A percentile compares a stretch with the other conserved stretches of the same genome.
phyloP scores from a whole-genome alignment of 2,329 filamentous ascomycete species.

The Alternaria panax region DNA sequence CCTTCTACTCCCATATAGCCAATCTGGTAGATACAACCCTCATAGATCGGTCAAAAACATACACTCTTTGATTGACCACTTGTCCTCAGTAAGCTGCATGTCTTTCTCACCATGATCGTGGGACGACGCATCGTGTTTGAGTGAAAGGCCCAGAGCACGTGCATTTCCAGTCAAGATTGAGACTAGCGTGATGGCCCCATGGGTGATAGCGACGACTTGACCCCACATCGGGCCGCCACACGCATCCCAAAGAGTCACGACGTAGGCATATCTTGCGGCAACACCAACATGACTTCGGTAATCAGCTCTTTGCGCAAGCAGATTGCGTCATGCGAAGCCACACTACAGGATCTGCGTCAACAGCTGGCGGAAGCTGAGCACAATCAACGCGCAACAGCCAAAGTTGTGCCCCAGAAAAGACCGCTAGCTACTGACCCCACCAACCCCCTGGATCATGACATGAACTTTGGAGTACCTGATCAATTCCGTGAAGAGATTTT shows the following conservation, averaged over 20 bases:
- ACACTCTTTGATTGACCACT: too few species aligned
- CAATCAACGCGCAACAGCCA: slow-evolving; percentile 36
- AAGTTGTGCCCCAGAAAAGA: slow-evolving; percentile 30
- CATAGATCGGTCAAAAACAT: neutral
- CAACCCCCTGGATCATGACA: slow-evolving; percentile 45
- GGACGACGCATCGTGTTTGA: neutral
- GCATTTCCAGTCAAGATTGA: neutral
- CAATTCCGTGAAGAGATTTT: slow-evolving; percentile 54
- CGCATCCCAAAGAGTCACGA: slow-evolving; percentile 9
- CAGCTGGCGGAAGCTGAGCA: slow-evolving; percentile 55
- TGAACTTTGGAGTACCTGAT: slow-evolving; percentile 52
- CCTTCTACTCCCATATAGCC: neutral
- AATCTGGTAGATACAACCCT: neutral
- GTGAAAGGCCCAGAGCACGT: neutral
- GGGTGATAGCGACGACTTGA: neutral
- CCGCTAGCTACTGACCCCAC: slow-evolving; percentile 24
- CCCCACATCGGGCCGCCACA: slow-evolving; percentile 15
- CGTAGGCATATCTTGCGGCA: slow-evolving; percentile 3
- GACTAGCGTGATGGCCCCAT: neutral
- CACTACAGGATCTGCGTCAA: slow-evolving; percentile 50
- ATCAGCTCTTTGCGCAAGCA: slow-evolving; percentile 53
- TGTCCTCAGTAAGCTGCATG: neutral
- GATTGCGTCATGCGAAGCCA: slow-evolving; percentile 53
- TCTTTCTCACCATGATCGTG: neutral
- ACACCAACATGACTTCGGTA: slow-evolving; percentile 24